Percentiles rank a stretch among this genome's conserved stretches.
phyloP scores from a whole-genome alignment of 164 flowering plant species.

The Nymphaea colorata region DNA sequence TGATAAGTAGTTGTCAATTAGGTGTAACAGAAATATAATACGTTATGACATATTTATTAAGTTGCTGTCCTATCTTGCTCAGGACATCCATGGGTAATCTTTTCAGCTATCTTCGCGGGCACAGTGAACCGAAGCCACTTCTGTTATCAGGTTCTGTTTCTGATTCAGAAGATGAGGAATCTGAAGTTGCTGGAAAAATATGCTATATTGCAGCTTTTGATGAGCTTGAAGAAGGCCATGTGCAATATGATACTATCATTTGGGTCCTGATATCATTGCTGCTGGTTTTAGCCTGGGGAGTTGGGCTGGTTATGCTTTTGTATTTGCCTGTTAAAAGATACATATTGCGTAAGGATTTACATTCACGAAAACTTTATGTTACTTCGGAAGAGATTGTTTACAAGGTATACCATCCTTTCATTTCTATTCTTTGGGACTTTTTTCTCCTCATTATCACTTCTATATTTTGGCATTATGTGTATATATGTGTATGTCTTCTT shows the following conservation, averaged over 20 bases:
- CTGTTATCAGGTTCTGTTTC: slow-evolving; percentile 32
- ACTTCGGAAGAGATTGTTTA: slow-evolving; percentile 57
- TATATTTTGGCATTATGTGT: not conserved
- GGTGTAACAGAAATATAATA: no score
- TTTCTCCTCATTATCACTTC: not conserved
- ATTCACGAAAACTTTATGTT: slow-evolving; percentile 58
- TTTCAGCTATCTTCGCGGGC: slow-evolving; percentile 11
- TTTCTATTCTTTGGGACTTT: no score
- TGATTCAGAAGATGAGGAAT: slow-evolving; percentile 38
- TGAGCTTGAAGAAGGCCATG: slow-evolving; percentile 31
- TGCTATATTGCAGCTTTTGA: slow-evolving; percentile 60
- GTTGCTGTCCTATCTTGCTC: not conserved
- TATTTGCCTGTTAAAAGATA: slow-evolving; percentile 61
- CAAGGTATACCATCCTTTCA: slow-evolving; percentile 31
- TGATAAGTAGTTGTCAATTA: no score
- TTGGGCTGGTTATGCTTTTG: slow-evolving; percentile 61
- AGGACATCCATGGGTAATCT: not conserved
- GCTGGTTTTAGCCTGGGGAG: slow-evolving; percentile 76
- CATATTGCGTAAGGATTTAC: slow-evolving; percentile 48
- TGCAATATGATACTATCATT: slow-evolving; percentile 55
- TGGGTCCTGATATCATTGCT: slow-evolving; percentile 63
- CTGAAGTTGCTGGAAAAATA: slow-evolving; percentile 26
- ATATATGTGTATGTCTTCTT: not conserved
- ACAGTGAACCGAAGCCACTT: slow-evolving; percentile 24
- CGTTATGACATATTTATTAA: no score